A percentile compares a stretch with the other conserved stretches of the same genome.
Evolutionary conservation across 139 green algal species (phyloP).

Genomic region (Chara braunii): DNA sequence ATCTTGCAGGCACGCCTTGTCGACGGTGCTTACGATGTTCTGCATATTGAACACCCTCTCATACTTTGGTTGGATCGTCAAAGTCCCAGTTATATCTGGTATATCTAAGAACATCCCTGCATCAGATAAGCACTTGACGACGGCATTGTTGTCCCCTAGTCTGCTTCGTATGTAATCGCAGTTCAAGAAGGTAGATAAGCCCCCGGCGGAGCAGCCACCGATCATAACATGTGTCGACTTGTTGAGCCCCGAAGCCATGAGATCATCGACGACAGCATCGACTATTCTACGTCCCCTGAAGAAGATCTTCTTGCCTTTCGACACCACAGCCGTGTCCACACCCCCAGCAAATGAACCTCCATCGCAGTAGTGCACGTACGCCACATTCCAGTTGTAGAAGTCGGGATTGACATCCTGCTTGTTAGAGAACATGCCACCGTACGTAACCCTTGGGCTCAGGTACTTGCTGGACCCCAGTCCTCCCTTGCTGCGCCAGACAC

Average conservation of each 20-base stretch:
- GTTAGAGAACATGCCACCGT: background rate
- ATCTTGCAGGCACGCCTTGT: no score
- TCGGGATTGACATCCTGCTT: background rate
- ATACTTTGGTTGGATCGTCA: background rate
- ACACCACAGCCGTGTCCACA: background rate
- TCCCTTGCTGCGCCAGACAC: background rate
- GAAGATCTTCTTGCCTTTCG: background rate
- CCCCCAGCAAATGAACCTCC: slow-evolving; percentile 2
- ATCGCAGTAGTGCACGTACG: slow-evolving; percentile 11
- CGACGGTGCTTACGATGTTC: no score
- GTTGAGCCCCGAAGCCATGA: background rate
- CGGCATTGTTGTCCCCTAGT: background rate
- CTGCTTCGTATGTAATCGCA: background rate
- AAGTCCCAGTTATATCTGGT: background rate
- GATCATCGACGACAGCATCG: background rate
- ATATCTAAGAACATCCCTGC: background rate
- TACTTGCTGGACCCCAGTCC: background rate
- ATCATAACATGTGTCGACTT: background rate
- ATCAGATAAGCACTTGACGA: background rate
- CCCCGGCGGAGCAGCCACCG: background rate
- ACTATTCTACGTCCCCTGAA: background rate
- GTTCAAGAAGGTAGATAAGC: background rate
- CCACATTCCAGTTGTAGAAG: slow-evolving; percentile 22
- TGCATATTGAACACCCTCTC: background rate
- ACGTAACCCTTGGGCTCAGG: background rate